phyloP scores from a whole-genome alignment of 2,329 filamentous ascomycete genomes.

The Tolypocladium tropicale region DNA sequence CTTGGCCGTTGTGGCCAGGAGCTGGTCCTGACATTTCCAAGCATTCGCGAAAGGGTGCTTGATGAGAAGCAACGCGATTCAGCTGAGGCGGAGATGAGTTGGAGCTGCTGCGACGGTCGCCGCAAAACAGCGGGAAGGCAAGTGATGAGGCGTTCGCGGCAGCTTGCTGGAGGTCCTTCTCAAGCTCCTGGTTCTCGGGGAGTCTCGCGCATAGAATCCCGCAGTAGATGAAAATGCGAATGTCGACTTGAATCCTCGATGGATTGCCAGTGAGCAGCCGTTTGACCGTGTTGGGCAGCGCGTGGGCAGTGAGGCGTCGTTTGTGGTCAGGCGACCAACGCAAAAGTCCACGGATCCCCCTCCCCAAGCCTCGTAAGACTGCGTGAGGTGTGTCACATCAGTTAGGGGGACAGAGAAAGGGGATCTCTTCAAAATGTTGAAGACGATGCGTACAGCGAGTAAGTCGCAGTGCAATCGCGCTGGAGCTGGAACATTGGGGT shows the following conservation, averaged over 20 bases:
- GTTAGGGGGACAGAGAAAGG: background rate
- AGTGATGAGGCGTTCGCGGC: background rate
- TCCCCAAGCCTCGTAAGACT: conserved; percentile 12
- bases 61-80: background rate
- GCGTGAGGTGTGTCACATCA: conserved; percentile 10
- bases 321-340: background rate
- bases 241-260: background rate
- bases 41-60: background rate
- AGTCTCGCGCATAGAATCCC: background rate
- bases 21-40: conserved; percentile 19
- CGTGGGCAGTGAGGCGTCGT: background rate
- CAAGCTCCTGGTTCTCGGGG: background rate
- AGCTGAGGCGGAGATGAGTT: background rate
- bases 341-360: conserved; percentile 8
- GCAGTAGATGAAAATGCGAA: background rate
- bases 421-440: background rate
- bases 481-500: conserved; percentile 5
- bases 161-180: background rate
- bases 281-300: background rate
- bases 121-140: background rate
- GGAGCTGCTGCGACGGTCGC: background rate
- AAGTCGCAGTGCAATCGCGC: conserved; percentile 3
- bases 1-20: conserved; percentile 16
- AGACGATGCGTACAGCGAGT: background rate
- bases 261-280: background rate